Percentiles rank a stretch among this genome's conserved stretches.
phyloP scores from a whole-genome alignment of 2,329 filamentous ascomycete species.

The Sclerotinia subarctica region DNA sequence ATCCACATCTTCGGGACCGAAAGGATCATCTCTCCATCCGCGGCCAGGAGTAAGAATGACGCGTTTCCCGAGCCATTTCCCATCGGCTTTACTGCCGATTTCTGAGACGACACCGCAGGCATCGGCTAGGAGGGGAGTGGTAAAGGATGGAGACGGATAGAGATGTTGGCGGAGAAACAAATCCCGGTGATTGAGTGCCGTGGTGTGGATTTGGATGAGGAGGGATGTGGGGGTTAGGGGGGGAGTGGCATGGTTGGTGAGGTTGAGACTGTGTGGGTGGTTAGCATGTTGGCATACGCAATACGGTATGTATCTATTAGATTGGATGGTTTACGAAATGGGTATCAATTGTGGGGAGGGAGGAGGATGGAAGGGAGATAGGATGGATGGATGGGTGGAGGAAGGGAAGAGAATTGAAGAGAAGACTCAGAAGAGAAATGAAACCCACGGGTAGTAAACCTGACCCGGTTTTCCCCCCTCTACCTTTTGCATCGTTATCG shows the following conservation, averaged over 20 bases:
- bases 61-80: constrained; percentile 57
- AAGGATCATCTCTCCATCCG: constrained; percentile 70
- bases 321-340: background rate
- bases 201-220: constrained; percentile 71
- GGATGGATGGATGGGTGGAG: constrained; percentile 18
- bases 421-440: no score
- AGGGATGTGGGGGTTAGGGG: constrained; percentile 64
- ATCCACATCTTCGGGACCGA: constrained; percentile 67
- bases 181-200: constrained; percentile 90
- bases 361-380: background rate
- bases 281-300: constrained; percentile 26
- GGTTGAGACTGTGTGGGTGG: constrained; percentile 42
- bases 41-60: constrained; percentile 76
- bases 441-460: constrained; percentile 87
- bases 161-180: constrained; percentile 90
- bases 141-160: constrained; percentile 82
- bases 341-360: constrained; percentile 33
- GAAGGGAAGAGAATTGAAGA: constrained; percentile 9
- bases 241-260: constrained; percentile 61
- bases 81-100: constrained; percentile 53
- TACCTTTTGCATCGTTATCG: constrained; percentile 54
- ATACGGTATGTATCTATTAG: background rate
- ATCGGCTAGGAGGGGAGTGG: constrained; percentile 75
- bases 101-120: constrained; percentile 71
- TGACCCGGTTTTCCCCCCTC: constrained; percentile 76